Evolutionary conservation across 768 basidiomycete genomes (phyloP).

Genomic region (Mycena alexandri): DNA sequence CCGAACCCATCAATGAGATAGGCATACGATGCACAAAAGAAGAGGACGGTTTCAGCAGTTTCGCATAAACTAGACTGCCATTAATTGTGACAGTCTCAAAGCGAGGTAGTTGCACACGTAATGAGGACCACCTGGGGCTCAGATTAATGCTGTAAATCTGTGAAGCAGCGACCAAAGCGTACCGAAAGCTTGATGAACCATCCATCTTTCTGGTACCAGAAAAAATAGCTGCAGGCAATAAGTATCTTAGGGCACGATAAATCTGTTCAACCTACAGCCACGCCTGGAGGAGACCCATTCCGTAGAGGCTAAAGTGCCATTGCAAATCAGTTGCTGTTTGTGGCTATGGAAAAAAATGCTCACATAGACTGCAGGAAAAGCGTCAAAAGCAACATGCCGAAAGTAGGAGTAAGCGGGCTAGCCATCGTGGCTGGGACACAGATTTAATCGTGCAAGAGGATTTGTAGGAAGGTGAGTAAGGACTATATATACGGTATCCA

Average conservation of each 20-base stretch:
- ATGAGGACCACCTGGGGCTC: not conserved
- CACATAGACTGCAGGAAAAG: constrained; percentile 4
- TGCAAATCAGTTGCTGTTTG: not conserved
- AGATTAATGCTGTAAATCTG: no score
- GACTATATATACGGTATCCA: no score
- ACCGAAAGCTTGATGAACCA: constrained; percentile 1
- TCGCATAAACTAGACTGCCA: no score
- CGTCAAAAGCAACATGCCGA: not conserved
- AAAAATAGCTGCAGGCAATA: not conserved
- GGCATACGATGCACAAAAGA: not conserved
- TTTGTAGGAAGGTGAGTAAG: no score
- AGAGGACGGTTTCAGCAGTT: not conserved
- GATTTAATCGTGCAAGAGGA: no score
- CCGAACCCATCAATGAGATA: constrained; percentile 3
- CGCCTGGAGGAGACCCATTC: constrained; percentile 2
- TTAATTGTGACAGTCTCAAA: no score
- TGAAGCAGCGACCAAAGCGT: not conserved
- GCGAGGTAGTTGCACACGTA: not conserved
- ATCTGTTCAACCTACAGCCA: not conserved
- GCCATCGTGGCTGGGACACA: not conserved
- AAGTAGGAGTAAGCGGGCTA: not conserved
- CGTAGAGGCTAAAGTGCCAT: not conserved
- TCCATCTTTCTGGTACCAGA: constrained; percentile 4
- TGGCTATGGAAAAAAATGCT: not conserved
- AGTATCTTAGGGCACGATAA: not conserved